phyloP scores from a whole-genome alignment of 495 filamentous ascomycete species.

The Aspergillus sclerotiicarbonarius region DNA sequence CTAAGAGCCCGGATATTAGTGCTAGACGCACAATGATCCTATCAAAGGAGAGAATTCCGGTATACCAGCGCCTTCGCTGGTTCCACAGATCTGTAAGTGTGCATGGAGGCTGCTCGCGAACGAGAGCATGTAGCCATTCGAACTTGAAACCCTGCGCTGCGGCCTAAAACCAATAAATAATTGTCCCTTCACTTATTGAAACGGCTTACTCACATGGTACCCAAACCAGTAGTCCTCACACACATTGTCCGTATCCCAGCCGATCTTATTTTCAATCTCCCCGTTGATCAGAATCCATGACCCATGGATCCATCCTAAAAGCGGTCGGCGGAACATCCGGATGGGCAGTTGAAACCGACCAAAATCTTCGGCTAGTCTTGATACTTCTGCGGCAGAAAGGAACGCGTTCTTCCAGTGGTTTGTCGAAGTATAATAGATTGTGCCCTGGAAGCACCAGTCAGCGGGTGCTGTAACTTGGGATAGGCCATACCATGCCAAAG shows the following conservation, averaged over 20 bases:
- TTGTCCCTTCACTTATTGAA: not conserved
- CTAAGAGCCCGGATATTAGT: not conserved
- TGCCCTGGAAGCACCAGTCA: not conserved
- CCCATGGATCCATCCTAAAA: slow-evolving; percentile 12
- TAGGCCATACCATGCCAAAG: slow-evolving; percentile 7
- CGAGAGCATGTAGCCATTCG: slow-evolving; percentile 12
- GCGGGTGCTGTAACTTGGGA: not conserved
- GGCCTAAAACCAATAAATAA: slow-evolving; percentile 1
- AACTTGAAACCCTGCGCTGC: slow-evolving; percentile 12
- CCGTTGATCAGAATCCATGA: slow-evolving; percentile 14
- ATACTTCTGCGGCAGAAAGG: slow-evolving; percentile 8
- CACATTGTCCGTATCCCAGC: slow-evolving; percentile 15
- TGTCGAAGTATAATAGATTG: slow-evolving; percentile 13
- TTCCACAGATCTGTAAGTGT: slow-evolving; percentile 2
- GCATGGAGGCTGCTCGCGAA: slow-evolving; percentile 10
- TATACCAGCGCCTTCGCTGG: slow-evolving; percentile 13
- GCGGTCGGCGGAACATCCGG: not conserved
- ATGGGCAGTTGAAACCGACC: slow-evolving; percentile 12
- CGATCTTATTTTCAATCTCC: slow-evolving; percentile 9
- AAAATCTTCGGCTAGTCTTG: slow-evolving; percentile 10
- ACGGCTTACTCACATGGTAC: slow-evolving; percentile 9
- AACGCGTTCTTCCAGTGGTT: slow-evolving; percentile 11
- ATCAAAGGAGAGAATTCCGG: slow-evolving; percentile 8
- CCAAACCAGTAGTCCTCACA: slow-evolving; percentile 17
- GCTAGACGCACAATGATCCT: not conserved